Evolutionary conservation across 23 red algal genomes (phyloP).

Genomic region (Gracilaria gracilis): DNA sequence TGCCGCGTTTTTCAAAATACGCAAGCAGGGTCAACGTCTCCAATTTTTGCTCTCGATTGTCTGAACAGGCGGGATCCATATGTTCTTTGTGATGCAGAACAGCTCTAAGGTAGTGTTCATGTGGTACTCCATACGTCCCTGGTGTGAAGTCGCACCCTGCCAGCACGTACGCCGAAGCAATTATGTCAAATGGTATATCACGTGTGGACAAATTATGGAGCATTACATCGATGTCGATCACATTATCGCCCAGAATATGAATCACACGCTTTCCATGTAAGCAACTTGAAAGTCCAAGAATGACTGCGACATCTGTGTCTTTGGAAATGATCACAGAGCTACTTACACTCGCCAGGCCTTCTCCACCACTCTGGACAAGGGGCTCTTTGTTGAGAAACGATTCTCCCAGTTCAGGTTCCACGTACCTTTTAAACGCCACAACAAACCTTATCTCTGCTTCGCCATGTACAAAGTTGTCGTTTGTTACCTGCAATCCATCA

Average conservation of each 20-base stretch:
- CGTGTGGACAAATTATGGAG: not conserved
- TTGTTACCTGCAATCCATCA: conserved; percentile 8
- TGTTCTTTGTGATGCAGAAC: not conserved
- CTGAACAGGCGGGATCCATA: not conserved
- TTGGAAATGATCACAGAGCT: not conserved
- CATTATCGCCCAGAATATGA: not conserved
- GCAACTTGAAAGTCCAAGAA: not conserved
- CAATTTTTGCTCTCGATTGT: not conserved
- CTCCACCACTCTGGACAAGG: too few species aligned
- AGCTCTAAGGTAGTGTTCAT: conserved; percentile 5
- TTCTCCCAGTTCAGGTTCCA: too few species aligned
- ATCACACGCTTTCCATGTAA: not conserved
- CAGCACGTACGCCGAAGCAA: not conserved
- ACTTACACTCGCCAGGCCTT: too few species aligned
- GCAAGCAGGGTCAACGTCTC: not conserved
- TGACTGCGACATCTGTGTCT: conserved; percentile 23
- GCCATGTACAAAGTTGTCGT: not conserved
- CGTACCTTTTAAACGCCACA: not conserved
- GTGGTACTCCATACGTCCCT: not conserved
- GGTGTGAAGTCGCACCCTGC: not conserved
- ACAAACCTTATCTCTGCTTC: conserved; percentile 37
- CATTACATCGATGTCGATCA: not conserved
- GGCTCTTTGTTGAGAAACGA: too few species aligned
- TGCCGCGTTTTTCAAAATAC: conserved; percentile 7
- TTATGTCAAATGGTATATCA: not conserved